phyloP scores from a whole-genome alignment of 306 rosid genomes.

The Vigna unguiculata region DNA sequence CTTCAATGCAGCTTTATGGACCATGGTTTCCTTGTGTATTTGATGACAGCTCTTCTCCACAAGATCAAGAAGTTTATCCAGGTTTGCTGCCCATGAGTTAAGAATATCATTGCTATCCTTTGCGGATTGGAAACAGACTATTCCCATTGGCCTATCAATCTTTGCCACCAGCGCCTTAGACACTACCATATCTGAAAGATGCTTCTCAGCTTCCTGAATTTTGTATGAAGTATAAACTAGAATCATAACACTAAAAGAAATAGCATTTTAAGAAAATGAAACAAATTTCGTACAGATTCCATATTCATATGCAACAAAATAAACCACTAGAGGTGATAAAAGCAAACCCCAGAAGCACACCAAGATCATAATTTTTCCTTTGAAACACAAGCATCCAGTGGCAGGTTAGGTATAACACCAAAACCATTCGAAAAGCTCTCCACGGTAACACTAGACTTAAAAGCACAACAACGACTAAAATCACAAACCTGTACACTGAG shows the following conservation, averaged over 20 bases:
- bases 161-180: slow-evolving; percentile 91
- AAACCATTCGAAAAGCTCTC: background rate
- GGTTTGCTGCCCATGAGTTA: slow-evolving; percentile 89
- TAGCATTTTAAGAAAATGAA: slow-evolving; percentile 6
- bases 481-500: slow-evolving; percentile 78
- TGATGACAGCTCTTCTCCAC: slow-evolving; percentile 98
- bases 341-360: slow-evolving; percentile 18
- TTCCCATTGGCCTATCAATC: slow-evolving; percentile 91
- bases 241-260: slow-evolving; percentile 1
- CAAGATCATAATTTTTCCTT: background rate
- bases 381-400: slow-evolving; percentile 3
- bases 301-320: slow-evolving; percentile 22
- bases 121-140: slow-evolving; percentile 82
- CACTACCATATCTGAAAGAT: slow-evolving; percentile 98
- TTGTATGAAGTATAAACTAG: slow-evolving; percentile 9
- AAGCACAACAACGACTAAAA: slow-evolving; percentile 14
- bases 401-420: background rate
- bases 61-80: slow-evolving; percentile 96
- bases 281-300: background rate
- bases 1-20: slow-evolving; percentile 84
- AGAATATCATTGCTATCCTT: slow-evolving; percentile 91
- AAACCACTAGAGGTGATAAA: slow-evolving; percentile 1
- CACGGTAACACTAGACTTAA: background rate
- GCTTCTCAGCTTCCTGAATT: slow-evolving; percentile 92
- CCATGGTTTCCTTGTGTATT: slow-evolving; percentile 97